Percentiles rank a stretch among this genome's conserved stretches.
phyloP scores from a whole-genome alignment of 1,284 basidiomycete genomes.

The Marasmius sp. region DNA sequence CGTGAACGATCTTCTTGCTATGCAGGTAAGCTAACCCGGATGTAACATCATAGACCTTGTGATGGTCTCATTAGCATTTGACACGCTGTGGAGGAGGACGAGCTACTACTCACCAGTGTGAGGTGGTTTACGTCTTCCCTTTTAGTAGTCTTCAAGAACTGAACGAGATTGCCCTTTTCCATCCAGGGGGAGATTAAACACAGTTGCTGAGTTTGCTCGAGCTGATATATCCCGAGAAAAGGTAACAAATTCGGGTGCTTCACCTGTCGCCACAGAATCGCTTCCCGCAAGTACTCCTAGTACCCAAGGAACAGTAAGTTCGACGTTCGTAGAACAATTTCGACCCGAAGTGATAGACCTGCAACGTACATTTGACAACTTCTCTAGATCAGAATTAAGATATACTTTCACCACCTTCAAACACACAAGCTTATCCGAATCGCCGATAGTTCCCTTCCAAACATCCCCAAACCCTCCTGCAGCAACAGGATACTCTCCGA shows the following conservation, averaged over 20 bases:
- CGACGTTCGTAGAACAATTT: no score
- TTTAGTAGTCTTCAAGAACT: neutral
- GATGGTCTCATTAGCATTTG: neutral
- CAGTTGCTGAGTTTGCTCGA: conserved; percentile 9
- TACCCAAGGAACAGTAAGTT: neutral
- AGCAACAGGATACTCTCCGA: neutral
- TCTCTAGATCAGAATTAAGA: no score
- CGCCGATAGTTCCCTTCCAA: neutral
- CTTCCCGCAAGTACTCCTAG: neutral
- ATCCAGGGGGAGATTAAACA: conserved; percentile 7
- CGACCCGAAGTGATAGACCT: neutral
- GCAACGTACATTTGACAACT: neutral
- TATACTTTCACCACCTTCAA: neutral
- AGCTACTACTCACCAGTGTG: neutral
- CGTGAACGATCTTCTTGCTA: neutral
- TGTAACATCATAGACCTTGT: neutral
- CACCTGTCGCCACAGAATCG: neutral
- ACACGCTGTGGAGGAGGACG: neutral
- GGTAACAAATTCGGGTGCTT: conserved; percentile 2
- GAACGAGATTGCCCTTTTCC: neutral
- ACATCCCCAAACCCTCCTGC: neutral
- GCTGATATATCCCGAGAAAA: neutral
- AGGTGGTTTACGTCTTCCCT: neutral
- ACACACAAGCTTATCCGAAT: neutral
- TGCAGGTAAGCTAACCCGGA: neutral